A percentile compares a stretch with the other conserved stretches of the same genome.
Conservation (phyloP, 2,329 filamentous ascomycete genomes). For the Lachnellula subtilissima region DNA sequence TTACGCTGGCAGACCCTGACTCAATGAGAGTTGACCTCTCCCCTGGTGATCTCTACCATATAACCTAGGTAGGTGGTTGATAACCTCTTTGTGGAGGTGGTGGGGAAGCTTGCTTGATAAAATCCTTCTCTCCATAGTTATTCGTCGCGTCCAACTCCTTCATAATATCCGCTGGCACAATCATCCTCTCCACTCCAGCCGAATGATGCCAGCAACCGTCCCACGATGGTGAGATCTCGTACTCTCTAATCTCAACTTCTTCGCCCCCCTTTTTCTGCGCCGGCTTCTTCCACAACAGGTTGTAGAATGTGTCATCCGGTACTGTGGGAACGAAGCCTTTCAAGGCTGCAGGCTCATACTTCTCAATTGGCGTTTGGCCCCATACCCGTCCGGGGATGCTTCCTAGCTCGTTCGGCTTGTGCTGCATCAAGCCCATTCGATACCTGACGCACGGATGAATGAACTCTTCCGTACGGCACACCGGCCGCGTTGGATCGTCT, state of each 20-base stretch:
- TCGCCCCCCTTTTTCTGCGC: background rate
- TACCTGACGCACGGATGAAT: background rate
- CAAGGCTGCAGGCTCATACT: background rate
- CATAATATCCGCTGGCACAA: background rate
- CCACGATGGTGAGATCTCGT: background rate
- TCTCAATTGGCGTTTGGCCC: background rate
- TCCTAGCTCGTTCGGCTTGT: background rate
- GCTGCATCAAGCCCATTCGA: background rate
- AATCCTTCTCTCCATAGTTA: background rate
- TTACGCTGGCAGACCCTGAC: too few relatives aligned
- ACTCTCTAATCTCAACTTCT: background rate
- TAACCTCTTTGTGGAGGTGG: too few relatives aligned
- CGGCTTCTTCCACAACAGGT: background rate
- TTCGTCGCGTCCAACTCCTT: background rate
- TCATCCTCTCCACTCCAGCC: background rate
- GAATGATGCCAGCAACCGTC: background rate
- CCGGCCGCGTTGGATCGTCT: background rate
- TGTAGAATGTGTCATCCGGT: background rate
- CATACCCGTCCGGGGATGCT: background rate
- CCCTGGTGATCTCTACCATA: too few relatives aligned
- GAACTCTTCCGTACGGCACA: background rate
- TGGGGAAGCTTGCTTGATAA: background rate
- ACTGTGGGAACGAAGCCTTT: background rate
- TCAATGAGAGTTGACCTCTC: too few relatives aligned
- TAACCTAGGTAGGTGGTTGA: too few relatives aligned